Percentiles rank a stretch among this genome's conserved stretches.
phyloP scores from a whole-genome alignment of 306 rosid genomes.

The Astragalus glycyphyllos region DNA sequence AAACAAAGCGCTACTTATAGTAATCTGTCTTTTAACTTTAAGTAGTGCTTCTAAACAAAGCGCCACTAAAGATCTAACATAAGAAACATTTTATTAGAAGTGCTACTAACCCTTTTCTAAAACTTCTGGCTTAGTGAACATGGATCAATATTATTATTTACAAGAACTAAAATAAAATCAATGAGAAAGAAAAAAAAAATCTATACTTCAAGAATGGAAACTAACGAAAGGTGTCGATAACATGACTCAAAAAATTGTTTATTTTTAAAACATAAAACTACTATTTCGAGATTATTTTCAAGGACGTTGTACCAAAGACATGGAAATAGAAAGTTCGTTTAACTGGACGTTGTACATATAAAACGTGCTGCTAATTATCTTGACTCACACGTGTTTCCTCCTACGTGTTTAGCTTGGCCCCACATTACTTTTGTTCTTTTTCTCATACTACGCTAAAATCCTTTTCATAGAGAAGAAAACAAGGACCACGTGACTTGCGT shows the following conservation, averaged over 20 bases:
- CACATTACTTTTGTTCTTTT: slow-evolving; percentile 29
- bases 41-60: no score
- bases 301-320: slow-evolving; percentile 2
- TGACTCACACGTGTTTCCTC: slow-evolving; percentile 46
- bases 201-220: no score
- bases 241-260: neutral
- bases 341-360: slow-evolving; percentile 28
- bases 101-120: no score
- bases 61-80: no score
- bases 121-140: no score
- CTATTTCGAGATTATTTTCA: neutral
- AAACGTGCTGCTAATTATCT: slow-evolving; percentile 52
- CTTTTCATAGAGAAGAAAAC: slow-evolving; percentile 17
- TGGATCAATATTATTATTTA: no score
- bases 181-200: no score
- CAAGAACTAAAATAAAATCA: no score
- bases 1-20: no score
- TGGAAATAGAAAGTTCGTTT: slow-evolving; percentile 34
- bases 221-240: neutral
- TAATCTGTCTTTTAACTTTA: no score
- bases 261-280: neutral
- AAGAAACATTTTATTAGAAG: no score
- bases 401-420: slow-evolving; percentile 25
- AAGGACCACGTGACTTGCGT: slow-evolving; percentile 68
- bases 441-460: slow-evolving; percentile 30